These are phyloP conservation scores for Aspergillus alliaceus DNA, from an alignment of 2,329 filamentous ascomycete species.

Conservation along the genomic window DNA sequence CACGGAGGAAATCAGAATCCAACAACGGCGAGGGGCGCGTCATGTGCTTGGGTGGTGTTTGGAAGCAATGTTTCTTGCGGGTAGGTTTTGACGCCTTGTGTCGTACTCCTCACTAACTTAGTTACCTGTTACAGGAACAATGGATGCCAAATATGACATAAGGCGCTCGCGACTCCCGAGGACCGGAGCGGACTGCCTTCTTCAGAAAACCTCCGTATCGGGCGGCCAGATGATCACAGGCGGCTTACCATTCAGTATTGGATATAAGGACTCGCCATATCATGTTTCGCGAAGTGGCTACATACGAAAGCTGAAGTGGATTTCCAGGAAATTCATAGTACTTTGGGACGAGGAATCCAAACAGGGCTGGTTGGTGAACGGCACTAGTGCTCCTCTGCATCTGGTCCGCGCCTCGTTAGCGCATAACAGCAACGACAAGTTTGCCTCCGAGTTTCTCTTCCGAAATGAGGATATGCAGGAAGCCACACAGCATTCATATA, in stretches of 20 bases:
- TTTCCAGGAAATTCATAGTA: conserved; percentile 26
- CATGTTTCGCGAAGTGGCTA: conserved; percentile 27
- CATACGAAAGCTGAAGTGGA: conserved; percentile 27
- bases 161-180: background rate
- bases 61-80: conserved; percentile 16
- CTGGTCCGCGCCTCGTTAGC: conserved; percentile 31
- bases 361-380: conserved; percentile 39
- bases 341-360: conserved; percentile 24
- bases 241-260: too few relatives aligned
- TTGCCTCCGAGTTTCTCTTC: too few relatives aligned
- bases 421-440: conserved; percentile 6
- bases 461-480: too few relatives aligned
- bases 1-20: too few relatives aligned
- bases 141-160: background rate
- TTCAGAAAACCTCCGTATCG: background rate
- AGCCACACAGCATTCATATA: too few relatives aligned
- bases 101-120: too few relatives aligned
- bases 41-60: conserved; percentile 39
- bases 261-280: too few relatives aligned
- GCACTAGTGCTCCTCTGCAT: conserved; percentile 38
- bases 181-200: background rate
- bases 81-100: conserved; percentile 25
- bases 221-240: conserved; percentile 17
- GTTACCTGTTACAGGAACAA: background rate
- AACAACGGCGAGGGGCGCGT: too few relatives aligned